Base-by-base conservation (phyloP, 2,329 filamentous ascomycete species). In the Alternaria postmessia region DNA sequence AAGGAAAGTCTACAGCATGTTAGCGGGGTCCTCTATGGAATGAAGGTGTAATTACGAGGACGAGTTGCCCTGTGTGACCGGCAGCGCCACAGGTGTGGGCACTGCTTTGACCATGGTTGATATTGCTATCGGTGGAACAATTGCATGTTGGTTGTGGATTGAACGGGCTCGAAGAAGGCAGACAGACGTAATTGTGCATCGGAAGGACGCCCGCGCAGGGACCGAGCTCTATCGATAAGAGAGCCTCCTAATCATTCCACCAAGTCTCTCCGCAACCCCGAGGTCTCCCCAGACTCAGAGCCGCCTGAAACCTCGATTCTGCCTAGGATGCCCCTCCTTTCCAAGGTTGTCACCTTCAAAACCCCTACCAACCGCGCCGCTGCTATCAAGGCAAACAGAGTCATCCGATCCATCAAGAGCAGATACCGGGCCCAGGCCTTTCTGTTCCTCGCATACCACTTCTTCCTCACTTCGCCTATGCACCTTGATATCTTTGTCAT, bases 1-100 rank as follows among this genome's bases (percentile, higher is more conserved):
- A 98, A 98, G 36, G 93, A 95, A 68, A 95, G 84, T 41, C 92
- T 94, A 74, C 14, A 34, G 55, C 49, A 43, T 28, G 63, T 72
- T 67, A 74, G 69, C 41, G 68, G 70, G 55, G 62, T 69, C 62
- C 44, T 42, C 47, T 24, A 36, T 34, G 34, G 9, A 28, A 30
- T 16, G n/a, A 48, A 39, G 47, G 36, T 38, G 22, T 3, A 24
- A 22, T 58, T 63, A 68, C 64, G 68, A 69, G 26, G 69, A 70
- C 16, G 57, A 56, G 24, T 64, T 55, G 34, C 48, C 59, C 46
- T 67, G 71, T 30, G 65, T 34, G 18, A 51, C 63, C n/a, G 69
- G 67, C 52, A 58, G 65, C 28, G 68, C 55, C 12, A 57, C 14
- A 4, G 68, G 59, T 2, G 66, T 59, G 24, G 65, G 61, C 20